Percentiles rank a stretch among this genome's conserved stretches.
phyloP scores from a whole-genome alignment of 768 basidiomycete genomes.

The Phylloporus arenicola region DNA sequence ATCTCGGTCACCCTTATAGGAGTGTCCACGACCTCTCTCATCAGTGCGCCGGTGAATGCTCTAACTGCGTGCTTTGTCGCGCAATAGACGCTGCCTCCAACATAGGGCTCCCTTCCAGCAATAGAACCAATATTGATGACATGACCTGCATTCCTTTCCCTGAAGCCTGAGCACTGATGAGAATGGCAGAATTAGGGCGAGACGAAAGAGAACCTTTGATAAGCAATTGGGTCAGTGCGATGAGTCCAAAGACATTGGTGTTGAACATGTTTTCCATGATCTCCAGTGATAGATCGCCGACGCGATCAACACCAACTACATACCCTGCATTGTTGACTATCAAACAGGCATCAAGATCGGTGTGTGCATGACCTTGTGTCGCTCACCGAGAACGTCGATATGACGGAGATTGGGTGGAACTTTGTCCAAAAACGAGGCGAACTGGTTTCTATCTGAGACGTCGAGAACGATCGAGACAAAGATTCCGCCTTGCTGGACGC shows the following conservation, averaged over 20 bases:
- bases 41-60: constrained; percentile 77
- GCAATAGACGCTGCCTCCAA: constrained; percentile 88
- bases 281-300: constrained; percentile 72
- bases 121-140: constrained; percentile 95
- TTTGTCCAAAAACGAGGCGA: constrained; percentile 64
- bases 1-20: constrained; percentile 93
- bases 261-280: constrained; percentile 83
- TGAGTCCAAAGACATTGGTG: constrained; percentile 80
- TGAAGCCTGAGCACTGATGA: constrained; percentile 55
- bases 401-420: constrained; percentile 64
- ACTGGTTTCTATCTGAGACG: constrained; percentile 69
- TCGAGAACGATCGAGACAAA: constrained; percentile 72
- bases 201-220: constrained; percentile 41
- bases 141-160: constrained; percentile 70
- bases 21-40: constrained; percentile 87
- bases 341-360: neutral
- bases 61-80: constrained; percentile 86
- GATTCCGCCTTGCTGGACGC: constrained; percentile 69
- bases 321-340: constrained; percentile 81
- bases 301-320: constrained; percentile 80
- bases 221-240: constrained; percentile 73
- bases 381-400: constrained; percentile 79
- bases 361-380: neutral
- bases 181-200: neutral
- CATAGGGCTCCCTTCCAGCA: constrained; percentile 83